Base-by-base conservation (phyloP, 441 rosid species). In the Adansonia grandidieri region DNA sequence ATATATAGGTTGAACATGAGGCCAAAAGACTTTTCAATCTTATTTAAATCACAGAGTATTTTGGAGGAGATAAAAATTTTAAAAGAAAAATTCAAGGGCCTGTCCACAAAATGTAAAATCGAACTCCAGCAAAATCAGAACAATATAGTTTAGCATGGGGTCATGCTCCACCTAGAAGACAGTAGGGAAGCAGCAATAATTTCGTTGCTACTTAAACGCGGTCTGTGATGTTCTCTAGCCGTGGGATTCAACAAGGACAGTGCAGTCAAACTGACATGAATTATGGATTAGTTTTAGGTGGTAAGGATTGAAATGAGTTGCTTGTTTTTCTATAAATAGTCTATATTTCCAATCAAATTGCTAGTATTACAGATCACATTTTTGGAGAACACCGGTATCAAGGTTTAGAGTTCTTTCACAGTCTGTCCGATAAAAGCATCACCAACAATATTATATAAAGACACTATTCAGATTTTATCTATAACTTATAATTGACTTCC, bases 241-340 rank as follows among this genome's bases (percentile, higher is more conserved):
- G 0, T 4, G 72, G 54, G 54, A 45, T 8, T 68, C 9, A 66
- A 47, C 17, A 48, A 67, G 68, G 45, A 64, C 5, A 1, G 48
- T 53, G 57, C 57, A 53, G 57, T 53, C 13, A 60, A 60, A 61
- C 65, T 11, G n/a, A 24, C n/a, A 10, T 24, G 7, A 10, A 61
- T 61, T 10, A 11, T 3, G 40, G 3, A 28, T 62, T 9, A n/a
- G n/a, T 62, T 62, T 6, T 28, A 63, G 15, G 68, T 6, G 45
- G 68, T 32, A 63, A 63, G 10, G 68, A 63, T 37, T 14, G 68
- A 63, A 63, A 63, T 45, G 6, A 63, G 45, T 63, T 63, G 68
- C 44, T 32, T 63, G 68, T 9, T 15, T 63, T 5, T 63, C 45
- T 1, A 28, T 8, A 32, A 53, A 51, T 24, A 71, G 73, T 11